Base-by-base conservation (phyloP, 805 yeast species). In the Candida alai region DNA sequence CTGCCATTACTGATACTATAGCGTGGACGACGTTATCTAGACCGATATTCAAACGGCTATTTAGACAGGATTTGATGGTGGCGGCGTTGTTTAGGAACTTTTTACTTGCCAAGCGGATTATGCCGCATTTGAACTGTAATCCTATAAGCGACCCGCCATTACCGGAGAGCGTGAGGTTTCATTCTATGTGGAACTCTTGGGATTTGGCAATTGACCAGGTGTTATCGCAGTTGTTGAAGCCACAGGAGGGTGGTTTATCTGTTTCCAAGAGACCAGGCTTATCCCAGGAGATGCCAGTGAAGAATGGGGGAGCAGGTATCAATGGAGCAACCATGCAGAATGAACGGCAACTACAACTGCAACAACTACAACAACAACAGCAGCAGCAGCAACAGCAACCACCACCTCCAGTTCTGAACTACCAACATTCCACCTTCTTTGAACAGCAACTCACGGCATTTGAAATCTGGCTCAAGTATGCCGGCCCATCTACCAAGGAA, bases 171-270 rank as follows among this genome's bases (percentile, higher is more conserved):
- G 75, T 80, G 5, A 78, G 84, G 30, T 74, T 76, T 41, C 97
- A 93, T 53, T 78, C 94, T 4, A 80, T 93, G 85, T 93, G 98
- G 98, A 93, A 87, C 39, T 81, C 96, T 0, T 93, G 98, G 97
- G 97, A 93, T 52, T 67, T 93, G 42, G 97, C 98, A 0, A 81
- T 93, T 25, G 97, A 93, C 54, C 97, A 93, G 52, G 94, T 94
- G 4, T 64, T 93, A 28, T 76, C 85, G 2, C 88, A 83, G 48
- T 58, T 83, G 26, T 68, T 83, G 34, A 73, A 73, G 32, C 20
- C 30, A 10, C 28, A 26, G 20, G 40, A 39, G 15, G 30, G 25
- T 7, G 24, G 18, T 14, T 17, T 21, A 6, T 18, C 27, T 5
- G 7, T 15, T 30, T 6, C 31, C 18, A 16, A 38, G 36, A 9